Evolutionary conservation across 306 rosid species (phyloP), one percentile per base, ranked within the genome.

Genomic region (Fagus crenata): DNA sequence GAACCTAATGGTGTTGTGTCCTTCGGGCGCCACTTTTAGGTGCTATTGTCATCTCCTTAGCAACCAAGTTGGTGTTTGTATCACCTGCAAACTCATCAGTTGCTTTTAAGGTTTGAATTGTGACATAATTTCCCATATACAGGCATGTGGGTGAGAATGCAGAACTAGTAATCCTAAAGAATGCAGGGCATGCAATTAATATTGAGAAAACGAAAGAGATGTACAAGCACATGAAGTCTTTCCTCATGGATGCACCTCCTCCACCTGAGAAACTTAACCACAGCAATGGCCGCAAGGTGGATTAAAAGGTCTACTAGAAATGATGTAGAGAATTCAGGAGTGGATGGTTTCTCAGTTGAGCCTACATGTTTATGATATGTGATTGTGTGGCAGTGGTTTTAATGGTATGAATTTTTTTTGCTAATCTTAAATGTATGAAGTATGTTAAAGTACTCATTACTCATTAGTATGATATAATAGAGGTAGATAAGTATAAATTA

Each of bases 171-270:
- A 84, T 89, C 54, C 67, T 95, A 78, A 89, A 95, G 83, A 85
- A 90, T 65, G 96, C 93, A 64, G 97, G 99, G 61, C 97, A 91
- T 87, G 97, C 99, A 7, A 54, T 95, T 32, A 92, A 90, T 60
- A 14, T 79, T 53, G 97, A 95, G 90, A 92, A 89, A 81, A 90
- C 93, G 6, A 92, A 87, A 74, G 91, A 90, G 81, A 75, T 92
- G 81, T 60, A 22, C 78, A 89, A 82, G 79, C 82, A 72, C 78
- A 72, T 92, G 22, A 88, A 87, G 81, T 78, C 92, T 35, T 90
- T 88, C 81, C 96, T 94, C 51, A 36, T 87, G 17, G 87, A 84
- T 72, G 71, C 89, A 35, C 43, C 58, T 37, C 71, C 86, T 74
- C 72, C 81, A 59, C 49, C 76, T 7, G 61, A 74, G 83, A 71